Conservation (phyloP, 1,284 basidiomycete genomes). For the Papiliotrema nemorosa region DNA sequence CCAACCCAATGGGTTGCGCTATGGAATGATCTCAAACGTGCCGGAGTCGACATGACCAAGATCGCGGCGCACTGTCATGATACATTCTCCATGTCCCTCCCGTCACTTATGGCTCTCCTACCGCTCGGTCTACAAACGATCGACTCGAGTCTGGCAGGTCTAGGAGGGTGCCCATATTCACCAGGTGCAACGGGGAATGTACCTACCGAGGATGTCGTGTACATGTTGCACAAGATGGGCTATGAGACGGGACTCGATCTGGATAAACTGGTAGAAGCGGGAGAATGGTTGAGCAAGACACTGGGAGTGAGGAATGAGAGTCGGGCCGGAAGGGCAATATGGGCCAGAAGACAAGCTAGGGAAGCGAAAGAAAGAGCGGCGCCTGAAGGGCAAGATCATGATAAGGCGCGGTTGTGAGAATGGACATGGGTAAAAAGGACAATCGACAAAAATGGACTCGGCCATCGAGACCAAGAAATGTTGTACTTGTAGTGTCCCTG, state of each 20-base stretch:
- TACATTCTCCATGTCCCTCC: conserved; percentile 74
- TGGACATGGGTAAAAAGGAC: too few species aligned
- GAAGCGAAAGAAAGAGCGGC: conserved; percentile 17
- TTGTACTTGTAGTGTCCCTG: too few species aligned
- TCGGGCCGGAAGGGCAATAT: conserved; percentile 73
- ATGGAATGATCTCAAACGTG: conserved; percentile 67
- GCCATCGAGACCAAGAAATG: too few species aligned
- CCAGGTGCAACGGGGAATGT: conserved; percentile 94
- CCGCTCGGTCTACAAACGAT: conserved; percentile 53
- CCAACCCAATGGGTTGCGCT: conserved; percentile 65
- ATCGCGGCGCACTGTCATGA: conserved; percentile 88
- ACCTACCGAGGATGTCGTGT: conserved; percentile 83
- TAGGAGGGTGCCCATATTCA: conserved; percentile 93
- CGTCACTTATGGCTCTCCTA: conserved; percentile 52
- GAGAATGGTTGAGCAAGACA: conserved; percentile 71
- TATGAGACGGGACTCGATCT: conserved; percentile 68
- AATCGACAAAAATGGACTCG: too few species aligned
- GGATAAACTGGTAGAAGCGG: conserved; percentile 65
- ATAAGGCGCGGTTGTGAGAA: not conserved
- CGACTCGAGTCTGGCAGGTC: conserved; percentile 68
- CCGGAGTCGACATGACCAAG: conserved; percentile 63
- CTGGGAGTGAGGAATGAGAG: conserved; percentile 69
- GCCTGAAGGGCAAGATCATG: not conserved
- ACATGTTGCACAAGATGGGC: conserved; percentile 68
- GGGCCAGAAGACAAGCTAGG: conserved; percentile 50